Evolutionary conservation across 352 stramenopile genomes (phyloP).

Genomic region (Elongisporangium prolatum): DNA sequence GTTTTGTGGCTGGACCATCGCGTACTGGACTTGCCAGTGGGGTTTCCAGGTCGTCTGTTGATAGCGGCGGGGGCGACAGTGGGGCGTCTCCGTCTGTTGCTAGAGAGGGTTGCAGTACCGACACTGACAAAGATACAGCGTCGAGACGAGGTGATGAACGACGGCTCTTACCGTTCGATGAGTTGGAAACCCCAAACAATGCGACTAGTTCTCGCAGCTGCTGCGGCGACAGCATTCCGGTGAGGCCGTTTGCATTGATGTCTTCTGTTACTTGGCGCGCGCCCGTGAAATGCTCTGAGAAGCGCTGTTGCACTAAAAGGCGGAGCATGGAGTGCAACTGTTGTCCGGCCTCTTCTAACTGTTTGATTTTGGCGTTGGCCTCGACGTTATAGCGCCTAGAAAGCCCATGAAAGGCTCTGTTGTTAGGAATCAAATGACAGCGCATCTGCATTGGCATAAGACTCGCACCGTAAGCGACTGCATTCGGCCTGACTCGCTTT

Average conservation of each 20-base stretch:
- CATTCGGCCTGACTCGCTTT: conserved; percentile 72
- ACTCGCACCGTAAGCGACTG: conserved; percentile 38
- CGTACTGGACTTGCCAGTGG: neutral
- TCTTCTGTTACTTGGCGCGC: neutral
- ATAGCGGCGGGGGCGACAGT: neutral
- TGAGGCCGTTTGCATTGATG: neutral
- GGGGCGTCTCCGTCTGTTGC: neutral
- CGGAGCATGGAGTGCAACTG: conserved; percentile 58
- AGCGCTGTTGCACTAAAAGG: conserved; percentile 63
- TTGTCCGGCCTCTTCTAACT: conserved; percentile 52
- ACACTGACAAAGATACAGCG: neutral
- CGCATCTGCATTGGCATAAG: neutral
- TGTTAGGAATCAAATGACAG: too few relatives aligned
- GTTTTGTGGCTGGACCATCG: neutral
- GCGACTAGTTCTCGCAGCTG: conserved; percentile 48
- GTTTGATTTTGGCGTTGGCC: conserved; percentile 46
- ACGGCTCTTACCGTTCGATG: neutral
- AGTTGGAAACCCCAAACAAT: conserved; percentile 38
- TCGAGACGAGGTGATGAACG: neutral
- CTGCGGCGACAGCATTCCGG: conserved; percentile 19
- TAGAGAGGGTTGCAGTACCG: neutral
- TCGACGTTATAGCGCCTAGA: conserved; percentile 40
- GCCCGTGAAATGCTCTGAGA: conserved; percentile 51
- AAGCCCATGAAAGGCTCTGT: too few relatives aligned
- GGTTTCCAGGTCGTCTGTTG: neutral